phyloP scores from a whole-genome alignment of 2,329 filamentous ascomycete species.

The Didymosphaeria variabile region DNA sequence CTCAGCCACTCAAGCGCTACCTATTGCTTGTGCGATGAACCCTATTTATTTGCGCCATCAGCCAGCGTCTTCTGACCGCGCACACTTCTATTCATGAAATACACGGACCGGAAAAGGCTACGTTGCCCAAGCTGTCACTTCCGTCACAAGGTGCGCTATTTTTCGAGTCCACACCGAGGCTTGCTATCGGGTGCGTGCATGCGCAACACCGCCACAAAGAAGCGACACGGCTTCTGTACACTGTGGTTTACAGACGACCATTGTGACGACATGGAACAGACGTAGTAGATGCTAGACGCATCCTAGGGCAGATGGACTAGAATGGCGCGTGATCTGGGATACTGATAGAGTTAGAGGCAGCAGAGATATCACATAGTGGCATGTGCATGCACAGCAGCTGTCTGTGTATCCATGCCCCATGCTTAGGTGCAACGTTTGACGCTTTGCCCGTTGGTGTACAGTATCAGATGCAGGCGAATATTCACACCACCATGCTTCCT shows the following conservation, averaged over 20 bases:
- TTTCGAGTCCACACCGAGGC: constrained; percentile 3
- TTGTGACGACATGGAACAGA: not conserved
- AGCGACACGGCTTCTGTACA: not conserved
- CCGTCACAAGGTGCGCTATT: not conserved
- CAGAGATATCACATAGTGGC: not conserved
- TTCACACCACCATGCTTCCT: not conserved
- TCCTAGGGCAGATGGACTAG: not conserved
- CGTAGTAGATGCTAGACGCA: not conserved
- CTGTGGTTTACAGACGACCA: not conserved
- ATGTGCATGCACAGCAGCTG: constrained; percentile 10
- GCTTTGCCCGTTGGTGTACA: constrained; percentile 1
- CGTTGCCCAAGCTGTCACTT: constrained; percentile 1
- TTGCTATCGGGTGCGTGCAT: constrained; percentile 2
- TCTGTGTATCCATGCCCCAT: constrained; percentile 6
- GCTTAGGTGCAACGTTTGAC: constrained; percentile 4
- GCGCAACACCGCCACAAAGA: not conserved
- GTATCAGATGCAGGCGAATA: not conserved
- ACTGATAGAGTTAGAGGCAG: not conserved
- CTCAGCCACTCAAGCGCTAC: not conserved
- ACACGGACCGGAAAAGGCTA: not conserved
- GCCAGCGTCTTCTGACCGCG: not conserved
- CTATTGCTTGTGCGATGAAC: not conserved
- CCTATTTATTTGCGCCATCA: not conserved
- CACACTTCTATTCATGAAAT: not conserved
- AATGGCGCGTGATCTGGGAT: not conserved